These are phyloP conservation scores for Psilocybe cyanescens DNA, from an alignment of 768 basidiomycete species.

Conservation along the genomic window DNA sequence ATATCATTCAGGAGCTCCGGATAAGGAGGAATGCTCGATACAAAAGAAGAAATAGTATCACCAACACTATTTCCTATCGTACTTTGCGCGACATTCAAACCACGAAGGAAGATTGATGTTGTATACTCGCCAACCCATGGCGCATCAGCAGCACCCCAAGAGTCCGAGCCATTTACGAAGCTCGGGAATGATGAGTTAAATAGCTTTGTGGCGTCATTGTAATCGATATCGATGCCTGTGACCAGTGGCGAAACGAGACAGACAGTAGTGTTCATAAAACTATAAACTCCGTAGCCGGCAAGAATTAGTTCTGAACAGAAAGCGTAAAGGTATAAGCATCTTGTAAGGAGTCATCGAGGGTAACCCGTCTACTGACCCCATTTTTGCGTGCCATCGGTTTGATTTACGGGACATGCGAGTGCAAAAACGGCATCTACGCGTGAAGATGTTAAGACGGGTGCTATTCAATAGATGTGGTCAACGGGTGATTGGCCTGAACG, in stretches of 20 bases:
- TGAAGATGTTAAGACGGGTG: slow-evolving; percentile 16
- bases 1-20: slow-evolving; percentile 16
- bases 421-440: slow-evolving; percentile 22
- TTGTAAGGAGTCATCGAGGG: background rate
- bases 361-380: slow-evolving; percentile 11
- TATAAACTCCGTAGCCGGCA: slow-evolving; percentile 19
- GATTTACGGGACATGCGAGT: slow-evolving; percentile 13
- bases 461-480: background rate
- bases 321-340: background rate
- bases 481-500: background rate
- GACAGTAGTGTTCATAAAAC: slow-evolving; percentile 16
- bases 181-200: slow-evolving; percentile 23
- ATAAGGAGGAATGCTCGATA: slow-evolving; percentile 12
- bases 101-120: slow-evolving; percentile 19
- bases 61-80: slow-evolving; percentile 22
- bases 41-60: slow-evolving; percentile 22
- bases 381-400: slow-evolving; percentile 11
- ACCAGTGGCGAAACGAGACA: slow-evolving; percentile 21
- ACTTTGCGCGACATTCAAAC: slow-evolving; percentile 18
- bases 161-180: slow-evolving; percentile 22
- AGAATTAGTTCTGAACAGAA: slow-evolving; percentile 20
- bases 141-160: slow-evolving; percentile 15
- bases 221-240: slow-evolving; percentile 19
- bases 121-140: slow-evolving; percentile 26
- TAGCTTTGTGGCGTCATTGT: slow-evolving; percentile 16